Evolutionary conservation across 495 filamentous ascomycete genomes (phyloP), one percentile per base, ranked within the genome.

Genomic region (Neurospora sp.): DNA sequence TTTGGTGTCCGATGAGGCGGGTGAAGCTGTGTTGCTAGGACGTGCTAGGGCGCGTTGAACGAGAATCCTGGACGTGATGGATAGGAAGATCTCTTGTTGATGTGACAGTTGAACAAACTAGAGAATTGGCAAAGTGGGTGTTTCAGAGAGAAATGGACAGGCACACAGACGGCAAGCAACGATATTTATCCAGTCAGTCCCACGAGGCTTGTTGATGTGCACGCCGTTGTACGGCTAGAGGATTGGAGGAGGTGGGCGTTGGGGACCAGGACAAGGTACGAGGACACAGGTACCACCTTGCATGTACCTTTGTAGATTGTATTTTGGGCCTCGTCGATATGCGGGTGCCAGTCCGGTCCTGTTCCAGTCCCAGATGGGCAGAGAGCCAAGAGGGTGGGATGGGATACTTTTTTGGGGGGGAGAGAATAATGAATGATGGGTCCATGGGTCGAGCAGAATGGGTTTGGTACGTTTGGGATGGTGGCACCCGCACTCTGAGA

Each of bases 131-230:
- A 76, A 78, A 78, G 75, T 73, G 74, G 76, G 71, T 73, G 77
- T 75, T 78, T 42, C 74, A 73, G 69, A 70, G 73, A 73, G 59
- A 72, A 74, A 74, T 20, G 69, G 74, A 74, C 77, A 75, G 76
- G 77, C 74, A 72, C 66, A 70, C 70, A 23, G 74, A 54, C 31
- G 72, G 76, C 38, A 72, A 74, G 71, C 77, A 72, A 79, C 74
- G 75, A 78, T 79, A 79, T 74, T 80, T 81, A 78, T 78, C 76
- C 76, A 80, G 75, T 77, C 69, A 70, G 73, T 37, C 70, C 69
- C 48, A 75, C 77, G 75, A 80, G 78, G 77, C 77, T 78, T 77
- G 48, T 73, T 71, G 73, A 76, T 75, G 75, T 70, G 74, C 69
- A 48, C 40, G 71, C 54, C 70, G 75, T 75, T 23, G 66, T 71